phyloP scores from a whole-genome alignment of 192 early-diverging fungal species.

The Lunasporangiospora selenospora region DNA sequence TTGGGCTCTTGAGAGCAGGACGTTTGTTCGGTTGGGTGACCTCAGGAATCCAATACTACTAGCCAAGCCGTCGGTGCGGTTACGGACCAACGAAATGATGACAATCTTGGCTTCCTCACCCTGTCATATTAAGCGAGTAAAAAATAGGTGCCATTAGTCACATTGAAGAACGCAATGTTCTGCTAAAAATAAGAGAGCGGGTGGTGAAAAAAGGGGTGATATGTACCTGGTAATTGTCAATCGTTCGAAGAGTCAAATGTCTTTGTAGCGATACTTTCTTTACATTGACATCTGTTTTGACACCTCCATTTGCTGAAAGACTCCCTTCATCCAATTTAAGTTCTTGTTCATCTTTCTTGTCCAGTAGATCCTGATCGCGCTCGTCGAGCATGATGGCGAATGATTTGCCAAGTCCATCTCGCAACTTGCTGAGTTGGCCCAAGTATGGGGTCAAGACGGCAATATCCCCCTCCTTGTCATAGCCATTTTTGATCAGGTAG shows the following conservation, averaged over 20 bases:
- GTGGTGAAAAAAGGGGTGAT: not conserved
- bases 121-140: not conserved
- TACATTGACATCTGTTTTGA: not conserved
- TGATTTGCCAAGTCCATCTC: constrained; percentile 25
- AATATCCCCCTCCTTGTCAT: constrained; percentile 52
- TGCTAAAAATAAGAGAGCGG: not conserved
- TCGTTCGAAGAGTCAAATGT: constrained; percentile 49
- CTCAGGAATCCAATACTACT: constrained; percentile 61
- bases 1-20: constrained; percentile 61
- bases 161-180: too few relatives aligned
- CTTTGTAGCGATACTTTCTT: constrained; percentile 23
- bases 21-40: constrained; percentile 61
- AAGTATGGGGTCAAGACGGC: constrained; percentile 62
- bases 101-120: constrained; percentile 53
- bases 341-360: constrained; percentile 11
- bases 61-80: not conserved
- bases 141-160: not conserved
- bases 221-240: constrained; percentile 55
- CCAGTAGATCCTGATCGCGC: constrained; percentile 42
- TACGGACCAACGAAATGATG: constrained; percentile 53
- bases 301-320: not conserved
- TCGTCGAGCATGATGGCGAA: constrained; percentile 48
- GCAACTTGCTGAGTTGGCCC: constrained; percentile 57
- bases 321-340: constrained; percentile 8
- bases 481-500: constrained; percentile 60